Percentiles rank a stretch among this genome's conserved stretches.
Conservation (phyloP, 441 rosid species). For the Pelargonium australe region DNA sequence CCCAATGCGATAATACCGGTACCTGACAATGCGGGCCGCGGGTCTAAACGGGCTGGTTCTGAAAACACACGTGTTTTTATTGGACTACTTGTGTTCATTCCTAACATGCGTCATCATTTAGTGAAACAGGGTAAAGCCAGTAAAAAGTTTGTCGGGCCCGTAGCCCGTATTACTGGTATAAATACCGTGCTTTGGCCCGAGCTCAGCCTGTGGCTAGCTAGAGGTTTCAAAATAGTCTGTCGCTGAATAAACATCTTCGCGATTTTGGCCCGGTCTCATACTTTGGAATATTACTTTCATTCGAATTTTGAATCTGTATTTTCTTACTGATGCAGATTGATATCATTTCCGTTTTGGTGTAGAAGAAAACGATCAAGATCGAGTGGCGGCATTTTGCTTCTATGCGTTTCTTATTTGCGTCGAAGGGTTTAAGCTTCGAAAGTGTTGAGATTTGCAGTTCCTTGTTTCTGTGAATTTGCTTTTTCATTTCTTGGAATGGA, state of each 20-base stretch:
- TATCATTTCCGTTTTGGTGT: constrained; percentile 13
- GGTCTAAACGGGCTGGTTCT: too few species aligned
- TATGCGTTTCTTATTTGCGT: not conserved
- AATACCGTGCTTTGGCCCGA: too few species aligned
- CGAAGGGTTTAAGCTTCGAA: not conserved
- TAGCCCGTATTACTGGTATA: too few species aligned
- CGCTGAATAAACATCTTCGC: not conserved
- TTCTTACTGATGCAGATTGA: constrained; percentile 24
- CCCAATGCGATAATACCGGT: too few species aligned
- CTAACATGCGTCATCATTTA: too few species aligned
- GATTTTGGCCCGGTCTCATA: not conserved
- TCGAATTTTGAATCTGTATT: not conserved
- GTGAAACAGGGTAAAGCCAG: too few species aligned
- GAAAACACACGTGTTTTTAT: too few species aligned
- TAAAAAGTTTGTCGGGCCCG: too few species aligned
- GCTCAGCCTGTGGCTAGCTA: not conserved
- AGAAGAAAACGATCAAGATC: constrained; percentile 15
- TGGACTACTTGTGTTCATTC: too few species aligned
- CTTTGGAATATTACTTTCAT: not conserved
- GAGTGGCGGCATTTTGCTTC: constrained; percentile 5
- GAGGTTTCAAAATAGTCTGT: not conserved
- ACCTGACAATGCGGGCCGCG: too few species aligned
- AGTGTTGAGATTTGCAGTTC: not conserved
- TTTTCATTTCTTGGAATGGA: too few species aligned
- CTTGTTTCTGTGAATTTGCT: not conserved